Evolutionary conservation across 2,329 filamentous ascomycete species (phyloP).

Genomic region (Aspergillus novofumigatus): DNA sequence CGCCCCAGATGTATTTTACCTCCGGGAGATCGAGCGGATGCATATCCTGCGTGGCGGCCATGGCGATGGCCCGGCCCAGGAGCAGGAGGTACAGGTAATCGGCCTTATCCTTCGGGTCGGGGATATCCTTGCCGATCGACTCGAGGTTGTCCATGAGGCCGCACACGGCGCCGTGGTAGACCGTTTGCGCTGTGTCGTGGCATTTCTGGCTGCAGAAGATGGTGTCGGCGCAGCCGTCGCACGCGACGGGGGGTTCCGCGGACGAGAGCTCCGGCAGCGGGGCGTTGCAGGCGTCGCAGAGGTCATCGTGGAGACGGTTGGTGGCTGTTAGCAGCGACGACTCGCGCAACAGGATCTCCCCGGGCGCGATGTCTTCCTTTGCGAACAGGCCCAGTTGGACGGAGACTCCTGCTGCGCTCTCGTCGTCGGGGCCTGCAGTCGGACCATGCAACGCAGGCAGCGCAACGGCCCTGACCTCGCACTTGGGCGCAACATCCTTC

Average conservation of each 20-base stretch:
- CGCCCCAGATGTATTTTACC: slow-evolving; percentile 63
- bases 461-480: slow-evolving; percentile 70
- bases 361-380: slow-evolving; percentile 70
- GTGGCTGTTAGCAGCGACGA: slow-evolving; percentile 84
- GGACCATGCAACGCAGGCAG: slow-evolving; percentile 64
- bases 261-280: slow-evolving; percentile 59
- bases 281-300: slow-evolving; percentile 85
- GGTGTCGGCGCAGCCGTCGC: slow-evolving; percentile 53
- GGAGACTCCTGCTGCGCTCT: slow-evolving; percentile 38
- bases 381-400: slow-evolving; percentile 88
- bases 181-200: slow-evolving; percentile 50
- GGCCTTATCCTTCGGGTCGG: slow-evolving; percentile 53
- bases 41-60: slow-evolving; percentile 56
- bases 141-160: slow-evolving; percentile 50
- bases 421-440: slow-evolving; percentile 5
- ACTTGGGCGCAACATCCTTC: slow-evolving; percentile 68
- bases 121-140: slow-evolving; percentile 55
- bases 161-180: slow-evolving; percentile 58
- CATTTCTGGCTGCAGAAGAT: slow-evolving; percentile 59
- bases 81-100: slow-evolving; percentile 59
- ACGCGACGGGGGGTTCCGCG: slow-evolving; percentile 39
- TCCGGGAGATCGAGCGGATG: slow-evolving; percentile 59
- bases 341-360: slow-evolving; percentile 73
- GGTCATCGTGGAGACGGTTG: slow-evolving; percentile 76
- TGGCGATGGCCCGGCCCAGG: slow-evolving; percentile 55